A percentile compares a stretch with the other conserved stretches of the same genome.
Evolutionary conservation across 2,329 filamentous ascomycete species (phyloP).

Genomic region (Aspergillus sp.): DNA sequence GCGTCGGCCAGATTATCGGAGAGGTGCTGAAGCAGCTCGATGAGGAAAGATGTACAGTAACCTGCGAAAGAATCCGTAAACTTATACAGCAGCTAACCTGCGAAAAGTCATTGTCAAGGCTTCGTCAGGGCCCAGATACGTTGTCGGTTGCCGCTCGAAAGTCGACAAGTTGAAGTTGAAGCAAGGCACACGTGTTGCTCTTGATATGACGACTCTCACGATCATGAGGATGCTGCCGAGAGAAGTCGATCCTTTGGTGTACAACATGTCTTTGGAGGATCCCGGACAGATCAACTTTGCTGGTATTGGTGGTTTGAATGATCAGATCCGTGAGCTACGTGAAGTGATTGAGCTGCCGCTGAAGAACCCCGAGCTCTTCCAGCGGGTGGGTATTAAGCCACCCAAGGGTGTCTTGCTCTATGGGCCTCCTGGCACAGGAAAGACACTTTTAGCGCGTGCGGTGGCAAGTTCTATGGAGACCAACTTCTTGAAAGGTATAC

Average conservation of each 20-base stretch:
- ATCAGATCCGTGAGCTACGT: constrained; percentile 94
- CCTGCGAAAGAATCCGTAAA: not conserved
- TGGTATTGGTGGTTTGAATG: constrained; percentile 95
- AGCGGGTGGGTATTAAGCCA: constrained; percentile 96
- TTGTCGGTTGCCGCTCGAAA: constrained; percentile 97
- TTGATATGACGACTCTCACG: constrained; percentile 99
- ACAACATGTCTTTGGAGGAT: constrained; percentile 99
- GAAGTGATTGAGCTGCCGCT: constrained; percentile 97
- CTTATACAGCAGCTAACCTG: constrained; percentile 24
- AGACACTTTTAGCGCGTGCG: constrained; percentile 90
- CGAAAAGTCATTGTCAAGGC: constrained; percentile 92
- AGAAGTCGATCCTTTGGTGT: constrained; percentile 97
- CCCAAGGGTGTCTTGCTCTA: constrained; percentile 97
- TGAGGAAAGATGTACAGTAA: constrained; percentile 87
- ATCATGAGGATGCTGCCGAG: constrained; percentile 99
- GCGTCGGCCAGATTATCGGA: constrained; percentile 98
- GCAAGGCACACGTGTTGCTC: constrained; percentile 94
- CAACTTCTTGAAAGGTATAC: constrained; percentile 92
- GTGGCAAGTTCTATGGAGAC: constrained; percentile 96
- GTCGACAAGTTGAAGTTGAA: constrained; percentile 97
- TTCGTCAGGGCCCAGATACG: constrained; percentile 94
- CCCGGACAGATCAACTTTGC: constrained; percentile 97
- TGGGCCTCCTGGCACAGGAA: constrained; percentile 94
- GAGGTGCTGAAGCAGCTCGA: constrained; percentile 99
- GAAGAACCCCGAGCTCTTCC: constrained; percentile 97